phyloP scores from a whole-genome alignment of 176 grass and related monocot genomes.

The Tillandsia leiboldiana region DNA sequence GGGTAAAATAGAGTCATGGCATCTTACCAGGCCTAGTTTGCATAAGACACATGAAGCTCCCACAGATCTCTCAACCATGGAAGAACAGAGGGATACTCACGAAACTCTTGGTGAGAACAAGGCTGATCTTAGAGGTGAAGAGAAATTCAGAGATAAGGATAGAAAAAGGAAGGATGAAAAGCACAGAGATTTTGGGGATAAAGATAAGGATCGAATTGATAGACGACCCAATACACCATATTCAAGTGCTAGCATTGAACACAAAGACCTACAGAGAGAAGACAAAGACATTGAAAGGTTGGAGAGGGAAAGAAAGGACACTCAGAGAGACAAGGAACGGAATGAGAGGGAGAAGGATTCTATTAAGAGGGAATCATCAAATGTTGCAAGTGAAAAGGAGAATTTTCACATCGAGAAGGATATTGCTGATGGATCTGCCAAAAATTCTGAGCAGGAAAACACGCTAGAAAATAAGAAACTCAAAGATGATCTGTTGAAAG shows the following conservation, averaged over 20 bases:
- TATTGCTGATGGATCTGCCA: constrained; percentile 34
- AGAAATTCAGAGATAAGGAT: constrained; percentile 60
- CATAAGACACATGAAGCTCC: constrained; percentile 38
- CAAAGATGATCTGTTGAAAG: constrained; percentile 57
- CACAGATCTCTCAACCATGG: constrained; percentile 22
- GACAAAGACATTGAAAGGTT: constrained; percentile 61
- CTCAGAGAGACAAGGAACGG: constrained; percentile 46
- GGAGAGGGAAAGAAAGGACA: constrained; percentile 57
- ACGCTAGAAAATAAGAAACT: constrained; percentile 34
- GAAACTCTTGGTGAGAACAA: constrained; percentile 56
- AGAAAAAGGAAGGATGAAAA: constrained; percentile 60
- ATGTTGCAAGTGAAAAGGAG: constrained; percentile 43
- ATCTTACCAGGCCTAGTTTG: constrained; percentile 26
- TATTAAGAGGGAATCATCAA: constrained; percentile 37
- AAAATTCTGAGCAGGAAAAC: constrained; percentile 49
- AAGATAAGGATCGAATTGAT: constrained; percentile 56
- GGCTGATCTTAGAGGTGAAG: constrained; percentile 46
- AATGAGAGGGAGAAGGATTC: constrained; percentile 59
- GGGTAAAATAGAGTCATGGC: constrained; percentile 50
- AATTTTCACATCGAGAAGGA: constrained; percentile 35
- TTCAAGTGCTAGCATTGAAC: constrained; percentile 30
- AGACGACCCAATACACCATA: constrained; percentile 27
- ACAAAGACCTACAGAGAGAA: constrained; percentile 61
- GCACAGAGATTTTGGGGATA: constrained; percentile 40
- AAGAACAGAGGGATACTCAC: constrained; percentile 38